Conservation (phyloP, 768 basidiomycete genomes). For the Kwoniella shandongensis region DNA sequence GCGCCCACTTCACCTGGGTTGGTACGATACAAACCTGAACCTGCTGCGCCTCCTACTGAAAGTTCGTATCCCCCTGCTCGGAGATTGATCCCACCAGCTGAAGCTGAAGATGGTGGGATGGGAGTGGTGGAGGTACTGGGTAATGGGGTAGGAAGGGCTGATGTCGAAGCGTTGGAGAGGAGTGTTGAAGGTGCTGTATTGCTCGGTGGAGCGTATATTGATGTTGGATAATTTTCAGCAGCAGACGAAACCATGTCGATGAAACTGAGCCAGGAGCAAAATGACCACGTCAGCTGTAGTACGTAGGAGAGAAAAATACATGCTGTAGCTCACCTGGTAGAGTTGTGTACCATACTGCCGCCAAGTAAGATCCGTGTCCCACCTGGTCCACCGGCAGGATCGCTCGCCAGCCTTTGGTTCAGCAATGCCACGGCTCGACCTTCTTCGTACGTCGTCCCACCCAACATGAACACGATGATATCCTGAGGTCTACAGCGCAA, state of each 20-base stretch:
- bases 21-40: conserved; percentile 80
- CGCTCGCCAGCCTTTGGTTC: conserved; percentile 69
- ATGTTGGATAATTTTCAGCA: conserved; percentile 53
- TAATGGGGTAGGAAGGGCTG: not conserved
- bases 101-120: conserved; percentile 55
- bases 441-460: conserved; percentile 95
- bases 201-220: conserved; percentile 48
- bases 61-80: conserved; percentile 91
- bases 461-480: conserved; percentile 93
- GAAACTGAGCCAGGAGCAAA: conserved; percentile 60
- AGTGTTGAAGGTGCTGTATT: conserved; percentile 61
- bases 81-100: conserved; percentile 61
- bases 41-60: conserved; percentile 81
- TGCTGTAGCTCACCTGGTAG: conserved; percentile 66
- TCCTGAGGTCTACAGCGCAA: conserved; percentile 73
- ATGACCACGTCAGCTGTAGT: conserved; percentile 8
- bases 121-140: conserved; percentile 43
- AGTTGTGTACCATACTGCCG: conserved; percentile 93
- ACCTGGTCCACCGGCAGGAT: conserved; percentile 53
- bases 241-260: conserved; percentile 83
- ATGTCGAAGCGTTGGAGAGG: conserved; percentile 61
- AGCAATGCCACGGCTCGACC: conserved; percentile 78
- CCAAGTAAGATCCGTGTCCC: conserved; percentile 81
- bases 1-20: conserved; percentile 57
- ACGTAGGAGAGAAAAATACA: not conserved